Evolutionary conservation across 345 rosid genomes (phyloP).

Genomic region (Schrenkiella parvula): DNA sequence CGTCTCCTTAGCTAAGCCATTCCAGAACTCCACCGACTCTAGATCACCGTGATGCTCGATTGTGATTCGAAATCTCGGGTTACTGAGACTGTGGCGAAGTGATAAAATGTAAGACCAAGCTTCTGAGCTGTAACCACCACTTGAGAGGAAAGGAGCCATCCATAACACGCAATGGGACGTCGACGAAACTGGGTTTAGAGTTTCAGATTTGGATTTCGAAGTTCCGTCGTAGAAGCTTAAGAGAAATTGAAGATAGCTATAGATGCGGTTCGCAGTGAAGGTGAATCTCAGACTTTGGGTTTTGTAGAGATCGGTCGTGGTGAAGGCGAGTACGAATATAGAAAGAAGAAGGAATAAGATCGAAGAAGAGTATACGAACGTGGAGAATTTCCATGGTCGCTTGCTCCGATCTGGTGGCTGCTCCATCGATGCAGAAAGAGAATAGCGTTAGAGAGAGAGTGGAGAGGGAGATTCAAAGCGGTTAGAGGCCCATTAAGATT

Average conservation of each 20-base stretch:
- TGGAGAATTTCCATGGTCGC: slow-evolving; percentile 30
- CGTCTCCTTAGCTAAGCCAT: slow-evolving; percentile 52
- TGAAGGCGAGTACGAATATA: slow-evolving; percentile 35
- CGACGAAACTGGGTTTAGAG: slow-evolving; percentile 3
- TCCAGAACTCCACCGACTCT: slow-evolving; percentile 60
- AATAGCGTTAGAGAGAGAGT: neutral
- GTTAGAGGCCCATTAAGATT: neutral
- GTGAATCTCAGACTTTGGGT: slow-evolving; percentile 36
- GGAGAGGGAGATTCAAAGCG: neutral
- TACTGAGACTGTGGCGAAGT: slow-evolving; percentile 35
- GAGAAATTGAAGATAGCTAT: slow-evolving; percentile 23
- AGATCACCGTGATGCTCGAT: slow-evolving; percentile 79
- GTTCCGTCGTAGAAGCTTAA: slow-evolving; percentile 8
- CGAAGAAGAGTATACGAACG: slow-evolving; percentile 40
- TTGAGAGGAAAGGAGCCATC: slow-evolving; percentile 93
- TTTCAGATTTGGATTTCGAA: slow-evolving; percentile 20
- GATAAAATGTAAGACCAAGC: slow-evolving; percentile 79
- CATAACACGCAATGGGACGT: slow-evolving; percentile 64
- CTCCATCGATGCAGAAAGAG: slow-evolving; percentile 23
- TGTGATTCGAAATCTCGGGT: slow-evolving; percentile 49
- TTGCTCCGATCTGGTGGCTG: slow-evolving; percentile 18
- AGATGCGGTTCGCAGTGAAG: slow-evolving; percentile 33
- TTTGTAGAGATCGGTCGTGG: slow-evolving; percentile 37
- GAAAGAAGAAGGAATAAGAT: slow-evolving; percentile 44
- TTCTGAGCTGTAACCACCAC: slow-evolving; percentile 94